These are phyloP conservation scores for Geotrichum phurueaensis DNA, from an alignment of 1,139 yeast species.

Conservation along the genomic window DNA sequence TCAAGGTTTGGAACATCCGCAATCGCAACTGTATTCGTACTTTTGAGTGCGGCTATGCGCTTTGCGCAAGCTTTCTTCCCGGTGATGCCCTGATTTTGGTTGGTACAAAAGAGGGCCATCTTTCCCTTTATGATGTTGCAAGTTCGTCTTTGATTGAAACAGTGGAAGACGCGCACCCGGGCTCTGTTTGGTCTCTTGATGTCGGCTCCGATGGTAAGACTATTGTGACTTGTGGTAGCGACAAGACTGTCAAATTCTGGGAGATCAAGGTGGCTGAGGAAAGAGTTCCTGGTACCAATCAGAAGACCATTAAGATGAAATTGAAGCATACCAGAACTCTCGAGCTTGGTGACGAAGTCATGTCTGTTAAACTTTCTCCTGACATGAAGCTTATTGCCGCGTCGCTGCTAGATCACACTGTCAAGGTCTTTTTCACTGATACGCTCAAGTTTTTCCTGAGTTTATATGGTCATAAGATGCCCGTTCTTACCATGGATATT, in stretches of 20 bases:
- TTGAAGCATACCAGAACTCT: constrained; percentile 72
- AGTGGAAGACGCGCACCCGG: constrained; percentile 68
- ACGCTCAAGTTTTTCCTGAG: constrained; percentile 80
- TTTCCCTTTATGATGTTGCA: constrained; percentile 82
- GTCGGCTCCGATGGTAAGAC: constrained; percentile 79
- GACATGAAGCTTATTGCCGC: constrained; percentile 74
- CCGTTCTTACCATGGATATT: constrained; percentile 75
- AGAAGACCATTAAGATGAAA: constrained; percentile 49
- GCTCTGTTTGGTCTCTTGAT: constrained; percentile 90
- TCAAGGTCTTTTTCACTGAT: constrained; percentile 85
- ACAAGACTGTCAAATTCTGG: constrained; percentile 87
- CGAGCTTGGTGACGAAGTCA: constrained; percentile 79
- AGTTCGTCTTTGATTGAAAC: constrained; percentile 65
- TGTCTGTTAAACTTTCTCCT: constrained; percentile 77
- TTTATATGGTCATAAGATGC: constrained; percentile 91
- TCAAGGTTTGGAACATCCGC: constrained; percentile 82
- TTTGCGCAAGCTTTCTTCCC: constrained; percentile 77
- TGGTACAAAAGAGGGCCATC: constrained; percentile 85
- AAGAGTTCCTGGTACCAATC: constrained; percentile 60
- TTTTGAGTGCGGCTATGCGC: constrained; percentile 82
- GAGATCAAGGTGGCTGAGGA: constrained; percentile 64
- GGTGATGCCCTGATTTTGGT: constrained; percentile 83
- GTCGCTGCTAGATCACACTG: constrained; percentile 84
- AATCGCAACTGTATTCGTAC: constrained; percentile 75
- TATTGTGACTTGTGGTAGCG: constrained; percentile 90